A percentile compares a stretch with the other conserved stretches of the same genome.
Evolutionary conservation across 73 alveolate genomes (phyloP).

Genomic region (Tetrahymena borealis): DNA sequence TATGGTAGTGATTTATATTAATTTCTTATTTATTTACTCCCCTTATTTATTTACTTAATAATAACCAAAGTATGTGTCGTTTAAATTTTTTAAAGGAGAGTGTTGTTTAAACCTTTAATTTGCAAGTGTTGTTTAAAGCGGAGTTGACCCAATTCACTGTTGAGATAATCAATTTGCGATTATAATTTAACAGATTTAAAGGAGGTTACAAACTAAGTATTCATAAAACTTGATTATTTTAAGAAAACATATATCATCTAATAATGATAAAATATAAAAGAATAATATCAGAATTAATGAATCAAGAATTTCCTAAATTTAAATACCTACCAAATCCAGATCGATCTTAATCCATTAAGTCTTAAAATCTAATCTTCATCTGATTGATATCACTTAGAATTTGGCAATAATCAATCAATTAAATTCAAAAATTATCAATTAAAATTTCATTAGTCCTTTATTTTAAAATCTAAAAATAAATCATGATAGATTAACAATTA

Average conservation of each 20-base stretch:
- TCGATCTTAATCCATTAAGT: background rate
- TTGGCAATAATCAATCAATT: background rate
- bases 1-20: no score
- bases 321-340: conserved; percentile 79
- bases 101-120: no score
- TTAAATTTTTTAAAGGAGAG: no score
- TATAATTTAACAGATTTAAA: conserved; percentile 83
- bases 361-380: background rate
- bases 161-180: conserved; percentile 69
- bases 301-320: conserved; percentile 98
- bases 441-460: no score
- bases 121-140: no score
- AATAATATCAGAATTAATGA: conserved; percentile 93
- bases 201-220: conserved; percentile 87
- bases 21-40: no score
- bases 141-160: conserved; percentile 35
- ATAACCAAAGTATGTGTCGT: no score
- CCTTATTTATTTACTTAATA: no score
- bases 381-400: background rate
- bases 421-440: background rate
- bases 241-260: background rate
- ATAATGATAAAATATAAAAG: conserved; percentile 72
- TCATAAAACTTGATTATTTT: conserved; percentile 60
- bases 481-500: background rate
- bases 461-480: no score